phyloP scores from a whole-genome alignment of 495 filamentous ascomycete species.

The Hypoxylon trugodes region DNA sequence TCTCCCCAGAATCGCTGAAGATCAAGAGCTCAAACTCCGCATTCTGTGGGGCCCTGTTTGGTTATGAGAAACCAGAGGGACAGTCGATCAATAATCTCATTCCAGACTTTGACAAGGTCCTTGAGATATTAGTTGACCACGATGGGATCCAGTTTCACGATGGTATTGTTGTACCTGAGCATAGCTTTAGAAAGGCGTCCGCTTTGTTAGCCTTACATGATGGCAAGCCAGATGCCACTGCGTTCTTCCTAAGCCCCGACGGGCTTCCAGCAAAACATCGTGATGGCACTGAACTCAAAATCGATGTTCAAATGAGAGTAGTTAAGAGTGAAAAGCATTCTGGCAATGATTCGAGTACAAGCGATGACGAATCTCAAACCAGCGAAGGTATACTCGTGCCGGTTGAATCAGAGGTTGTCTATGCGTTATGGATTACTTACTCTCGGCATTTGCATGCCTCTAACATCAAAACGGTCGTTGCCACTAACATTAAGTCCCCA shows the following conservation, averaged over 20 bases:
- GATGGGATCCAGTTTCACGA: conserved; percentile 83
- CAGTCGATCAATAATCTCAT: conserved; percentile 80
- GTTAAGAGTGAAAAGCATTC: conserved; percentile 80
- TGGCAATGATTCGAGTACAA: conserved; percentile 52
- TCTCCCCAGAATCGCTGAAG: conserved; percentile 75
- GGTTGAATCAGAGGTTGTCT: conserved; percentile 78
- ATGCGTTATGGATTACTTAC: conserved; percentile 96
- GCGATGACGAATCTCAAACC: conserved; percentile 56
- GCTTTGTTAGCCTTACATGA: conserved; percentile 83
- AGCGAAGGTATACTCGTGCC: conserved; percentile 41
- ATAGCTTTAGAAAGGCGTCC: conserved; percentile 89
- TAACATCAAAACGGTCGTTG: conserved; percentile 49
- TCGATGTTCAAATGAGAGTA: conserved; percentile 95
- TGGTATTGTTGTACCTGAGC: conserved; percentile 96
- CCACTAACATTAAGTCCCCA: conserved; percentile 65
- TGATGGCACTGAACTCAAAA: conserved; percentile 87
- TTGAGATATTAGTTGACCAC: conserved; percentile 83
- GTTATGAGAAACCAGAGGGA: conserved; percentile 82
- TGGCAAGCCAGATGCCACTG: conserved; percentile 76
- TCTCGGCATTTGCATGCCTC: conserved; percentile 88
- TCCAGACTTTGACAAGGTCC: conserved; percentile 83
- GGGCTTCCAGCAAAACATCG: conserved; percentile 87
- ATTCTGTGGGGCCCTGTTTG: conserved; percentile 91
- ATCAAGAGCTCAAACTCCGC: conserved; percentile 95
- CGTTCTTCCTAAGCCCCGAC: conserved; percentile 78